These are phyloP conservation scores for Sphaerulina populicola DNA, from an alignment of 2,329 filamentous ascomycete species.

Conservation along the genomic window DNA sequence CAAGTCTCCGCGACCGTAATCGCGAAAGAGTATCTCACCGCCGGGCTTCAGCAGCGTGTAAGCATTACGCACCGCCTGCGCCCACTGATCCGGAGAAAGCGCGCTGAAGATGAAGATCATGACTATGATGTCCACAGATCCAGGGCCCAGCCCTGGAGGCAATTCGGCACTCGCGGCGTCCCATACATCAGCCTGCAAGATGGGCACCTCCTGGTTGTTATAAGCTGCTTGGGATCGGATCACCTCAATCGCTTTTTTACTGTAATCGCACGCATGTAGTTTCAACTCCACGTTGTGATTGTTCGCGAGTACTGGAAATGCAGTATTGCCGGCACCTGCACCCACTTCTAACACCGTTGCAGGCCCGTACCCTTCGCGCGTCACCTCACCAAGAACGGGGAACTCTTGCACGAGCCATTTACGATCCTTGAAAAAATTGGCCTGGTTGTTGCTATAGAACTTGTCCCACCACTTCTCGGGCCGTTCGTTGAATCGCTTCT, in stretches of 20 bases:
- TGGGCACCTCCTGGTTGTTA: constrained; percentile 40
- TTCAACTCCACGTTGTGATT: constrained; percentile 76
- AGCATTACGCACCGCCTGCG: constrained; percentile 70
- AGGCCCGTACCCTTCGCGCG: constrained; percentile 58
- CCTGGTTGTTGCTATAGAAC: constrained; percentile 96
- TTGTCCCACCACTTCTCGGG: constrained; percentile 96
- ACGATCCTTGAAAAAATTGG: constrained; percentile 97
- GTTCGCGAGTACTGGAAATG: constrained; percentile 77
- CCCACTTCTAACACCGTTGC: constrained; percentile 79
- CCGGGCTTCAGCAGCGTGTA: constrained; percentile 78
- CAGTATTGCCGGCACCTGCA: constrained; percentile 91
- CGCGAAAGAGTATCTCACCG: constrained; percentile 87
- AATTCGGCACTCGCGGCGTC: constrained; percentile 64
- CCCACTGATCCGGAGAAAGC: constrained; percentile 76
- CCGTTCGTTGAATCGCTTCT: constrained; percentile 76
- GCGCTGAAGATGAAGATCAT: constrained; percentile 98
- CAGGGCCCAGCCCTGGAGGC: constrained; percentile 66
- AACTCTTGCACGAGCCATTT: constrained; percentile 98
- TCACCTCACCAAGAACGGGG: constrained; percentile 71
- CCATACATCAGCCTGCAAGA: constrained; percentile 89
- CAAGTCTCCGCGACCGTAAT: constrained; percentile 91
- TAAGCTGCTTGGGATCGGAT: constrained; percentile 77
- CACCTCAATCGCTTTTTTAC: constrained; percentile 85
- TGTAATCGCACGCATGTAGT: constrained; percentile 93
- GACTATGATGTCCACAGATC: constrained; percentile 81